A percentile compares a stretch with the other conserved stretches of the same genome.
Conservation (phyloP, 306 rosid species). For the Trifolium dubium region DNA sequence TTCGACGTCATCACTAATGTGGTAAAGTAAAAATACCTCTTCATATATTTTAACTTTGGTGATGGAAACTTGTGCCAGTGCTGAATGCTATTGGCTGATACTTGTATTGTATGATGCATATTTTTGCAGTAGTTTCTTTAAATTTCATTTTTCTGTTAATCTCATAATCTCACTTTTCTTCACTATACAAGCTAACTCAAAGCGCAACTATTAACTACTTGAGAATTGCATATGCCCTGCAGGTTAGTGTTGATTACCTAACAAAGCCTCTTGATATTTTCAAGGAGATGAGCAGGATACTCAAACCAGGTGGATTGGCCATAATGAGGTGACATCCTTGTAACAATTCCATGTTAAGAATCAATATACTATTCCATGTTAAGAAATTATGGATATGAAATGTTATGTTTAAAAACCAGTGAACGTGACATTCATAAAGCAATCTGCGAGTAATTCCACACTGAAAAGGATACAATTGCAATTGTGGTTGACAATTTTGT, state of each 20-base stretch:
- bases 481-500: constrained; percentile 5
- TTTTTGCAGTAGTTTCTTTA: background rate
- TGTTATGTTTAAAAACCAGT: background rate
- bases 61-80: constrained; percentile 26
- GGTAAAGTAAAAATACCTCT: constrained; percentile 59
- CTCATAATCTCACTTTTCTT: too few species aligned
- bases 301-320: constrained; percentile 85
- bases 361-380: constrained; percentile 8
- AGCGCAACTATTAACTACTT: background rate
- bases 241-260: constrained; percentile 88
- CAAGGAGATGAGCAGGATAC: constrained; percentile 70
- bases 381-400: constrained; percentile 6
- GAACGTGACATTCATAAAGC: too few species aligned
- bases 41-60: constrained; percentile 5
- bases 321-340: constrained; percentile 61
- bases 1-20: constrained; percentile 76
- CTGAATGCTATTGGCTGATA: constrained; percentile 6
- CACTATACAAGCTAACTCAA: background rate
- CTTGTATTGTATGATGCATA: background rate
- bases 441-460: background rate
- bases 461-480: background rate
- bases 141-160: background rate
- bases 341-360: background rate
- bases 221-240: constrained; percentile 39
- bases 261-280: constrained; percentile 77